Base-by-base conservation (phyloP, 495 filamentous ascomycete species). In the Lophium mytilinum region DNA sequence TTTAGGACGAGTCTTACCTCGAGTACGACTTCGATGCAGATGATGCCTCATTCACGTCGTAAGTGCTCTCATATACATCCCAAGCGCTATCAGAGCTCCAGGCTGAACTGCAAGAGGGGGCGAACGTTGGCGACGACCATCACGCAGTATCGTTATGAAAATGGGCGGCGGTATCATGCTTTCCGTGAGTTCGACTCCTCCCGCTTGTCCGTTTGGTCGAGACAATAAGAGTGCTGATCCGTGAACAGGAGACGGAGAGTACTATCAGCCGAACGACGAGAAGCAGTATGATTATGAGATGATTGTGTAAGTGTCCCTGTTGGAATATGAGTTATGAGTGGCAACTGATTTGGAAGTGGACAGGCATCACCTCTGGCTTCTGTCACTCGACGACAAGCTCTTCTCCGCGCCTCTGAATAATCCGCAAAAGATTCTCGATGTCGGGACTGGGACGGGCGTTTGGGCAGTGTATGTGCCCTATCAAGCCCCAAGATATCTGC, bases 361-460 rank as follows among this genome's bases (percentile, higher is more conserved):
- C 50, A 65, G 65, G 48, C 67, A 70, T 50, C 66, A 68, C 47
- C 56, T 70, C 4, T 65, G 58, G 53, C 56, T 66, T 9, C 46
- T 69, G 0, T 65, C 66, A 6, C 45, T 71, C 7, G 36, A 60
- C 24, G 67, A 66, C 48, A 65, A 66, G 43, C 61, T 71, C 11
- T 70, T 58, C 48, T 58, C 64, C 9, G 61, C 69, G 1, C 65
- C 66, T 3, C 37, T 69, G 9, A 56, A 66, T 30, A 62, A 70
- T 17, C 69, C 67, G 7, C 41, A 63, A 55, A 46, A 48, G 35
- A 53, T 68, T 18, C 56, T 72, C 10, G 70, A 72, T 47, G 54
- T 72, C 17, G 70, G 67, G 1, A 70, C 68, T 19, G 69, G 68
- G 6, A 69, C 68, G 30, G 69, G 69, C 9, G 48, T 72, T 10